These are phyloP conservation scores for Populus euphratica DNA, from an alignment of 345 rosid genomes.

Conservation along the genomic window DNA sequence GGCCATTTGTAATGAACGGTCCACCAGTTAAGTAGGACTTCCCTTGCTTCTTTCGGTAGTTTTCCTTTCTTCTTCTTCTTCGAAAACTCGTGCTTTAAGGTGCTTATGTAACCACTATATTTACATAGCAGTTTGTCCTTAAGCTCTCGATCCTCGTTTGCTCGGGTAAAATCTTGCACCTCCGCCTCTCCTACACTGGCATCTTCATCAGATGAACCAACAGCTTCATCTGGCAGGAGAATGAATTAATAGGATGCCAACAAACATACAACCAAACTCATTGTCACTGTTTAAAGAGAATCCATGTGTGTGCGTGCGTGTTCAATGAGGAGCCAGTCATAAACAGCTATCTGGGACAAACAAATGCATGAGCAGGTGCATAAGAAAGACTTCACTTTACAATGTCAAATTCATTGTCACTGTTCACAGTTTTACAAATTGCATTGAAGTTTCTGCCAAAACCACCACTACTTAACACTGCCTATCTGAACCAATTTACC, in stretches of 20 bases:
- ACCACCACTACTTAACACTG: not conserved
- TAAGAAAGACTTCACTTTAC: not conserved
- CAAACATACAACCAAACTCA: not conserved
- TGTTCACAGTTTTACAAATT: not conserved
- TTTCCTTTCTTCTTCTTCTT: conserved; percentile 58
- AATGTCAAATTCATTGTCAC: not conserved
- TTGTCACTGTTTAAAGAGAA: too few species aligned
- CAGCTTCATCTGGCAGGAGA: conserved; percentile 26
- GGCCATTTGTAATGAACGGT: conserved; percentile 53
- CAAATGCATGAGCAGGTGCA: too few species aligned
- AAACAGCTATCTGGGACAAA: not conserved
- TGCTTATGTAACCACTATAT: conserved; percentile 43
- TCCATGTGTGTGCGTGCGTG: too few species aligned
- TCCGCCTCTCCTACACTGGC: conserved; percentile 38
- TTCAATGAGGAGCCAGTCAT: not conserved
- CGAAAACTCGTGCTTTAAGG: conserved; percentile 45
- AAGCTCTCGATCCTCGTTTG: conserved; percentile 27
- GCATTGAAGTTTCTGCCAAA: not conserved
- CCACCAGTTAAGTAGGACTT: conserved; percentile 53
- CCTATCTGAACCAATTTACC: not conserved
- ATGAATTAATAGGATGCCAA: not conserved
- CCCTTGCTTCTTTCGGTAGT: conserved; percentile 49
- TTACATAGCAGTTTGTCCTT: conserved; percentile 42
- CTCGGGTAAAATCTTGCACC: conserved; percentile 2
- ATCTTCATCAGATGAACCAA: conserved; percentile 42